Base-by-base conservation (phyloP, 805 yeast genomes). In the Torulaspora maleeae region DNA sequence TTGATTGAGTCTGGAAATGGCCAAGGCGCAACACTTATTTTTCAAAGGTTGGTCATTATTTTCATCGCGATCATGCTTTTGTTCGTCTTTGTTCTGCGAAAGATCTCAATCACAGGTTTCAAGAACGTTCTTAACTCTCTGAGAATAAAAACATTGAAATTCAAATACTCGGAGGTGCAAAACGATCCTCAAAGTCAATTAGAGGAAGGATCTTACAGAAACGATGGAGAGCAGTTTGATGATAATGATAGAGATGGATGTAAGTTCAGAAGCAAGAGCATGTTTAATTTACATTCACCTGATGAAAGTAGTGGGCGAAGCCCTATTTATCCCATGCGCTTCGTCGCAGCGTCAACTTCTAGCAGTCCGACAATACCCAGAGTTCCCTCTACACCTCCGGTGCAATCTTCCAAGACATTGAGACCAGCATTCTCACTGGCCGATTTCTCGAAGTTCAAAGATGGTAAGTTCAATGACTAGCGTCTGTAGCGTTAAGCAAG, bases 381-480 rank as follows among this genome's bases (percentile, higher is more conserved):
- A 16, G 16, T 43, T 10, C 39, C 51, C 19, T 35, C 47, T 27
- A 33, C 52, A 22, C 27, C 49, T 4, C 27, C 41, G 1, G 27
- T 37, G 29, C 49, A 42, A 28, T 35, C 35, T 29, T 15, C 49
- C 15, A 44, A 38, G 24, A 49, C 47, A 22, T 40, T 56, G 33
- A 49, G 56, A 30, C 48, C 60, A 4, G 56, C 56, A 10, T 56
- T 59, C 35, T 59, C 61, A 0, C 34, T 63, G 36, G 59, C 67
- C 1, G 67, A 63, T 41, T 63, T 63, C 38, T 59, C 63, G 10
- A 60, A 58, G 36, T 60, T 57, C 36, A 55, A 56, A 39, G 52
- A 50, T 25, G 48, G 46, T 15, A 51, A 50, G 32, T 35, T 44
- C 12, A 45, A 45, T 19, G 57, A 53, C 36, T 53, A 32, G 34